Evolutionary conservation across 305 asterid species (phyloP).

Genomic region (Fraxinus floribunda): DNA sequence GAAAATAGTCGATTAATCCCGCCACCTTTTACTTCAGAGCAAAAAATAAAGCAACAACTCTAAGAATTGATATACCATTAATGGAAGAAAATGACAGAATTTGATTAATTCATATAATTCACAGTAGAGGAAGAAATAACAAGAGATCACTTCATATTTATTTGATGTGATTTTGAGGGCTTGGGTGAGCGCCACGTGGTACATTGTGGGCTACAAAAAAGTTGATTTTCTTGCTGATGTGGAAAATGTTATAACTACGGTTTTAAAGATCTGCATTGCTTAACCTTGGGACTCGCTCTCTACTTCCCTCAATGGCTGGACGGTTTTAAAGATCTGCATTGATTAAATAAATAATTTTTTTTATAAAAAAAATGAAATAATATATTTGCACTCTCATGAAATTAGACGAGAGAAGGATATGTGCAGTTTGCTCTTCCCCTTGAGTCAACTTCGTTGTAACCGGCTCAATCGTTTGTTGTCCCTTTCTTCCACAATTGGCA

Average conservation of each 20-base stretch:
- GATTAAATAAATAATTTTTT: neutral
- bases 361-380: neutral
- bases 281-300: constrained; percentile 37
- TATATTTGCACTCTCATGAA: neutral
- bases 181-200: constrained; percentile 32
- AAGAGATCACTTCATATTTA: constrained; percentile 2
- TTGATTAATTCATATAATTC: neutral
- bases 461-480: neutral
- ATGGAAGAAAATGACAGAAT: neutral
- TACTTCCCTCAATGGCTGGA: neutral
- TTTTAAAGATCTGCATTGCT: neutral
- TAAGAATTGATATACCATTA: neutral
- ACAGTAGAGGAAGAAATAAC: neutral
- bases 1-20: neutral
- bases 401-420: neutral
- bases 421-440: neutral
- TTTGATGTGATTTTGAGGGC: constrained; percentile 10
- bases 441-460: neutral
- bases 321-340: neutral
- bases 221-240: constrained; percentile 30
- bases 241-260: constrained; percentile 17
- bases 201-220: constrained; percentile 1
- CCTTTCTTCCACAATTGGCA: neutral
- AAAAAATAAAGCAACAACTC: neutral
- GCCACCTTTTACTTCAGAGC: neutral